A percentile compares a stretch with the other conserved stretches of the same genome.
Conservation (phyloP, 306 rosid genomes). For the Castanea crenata region DNA sequence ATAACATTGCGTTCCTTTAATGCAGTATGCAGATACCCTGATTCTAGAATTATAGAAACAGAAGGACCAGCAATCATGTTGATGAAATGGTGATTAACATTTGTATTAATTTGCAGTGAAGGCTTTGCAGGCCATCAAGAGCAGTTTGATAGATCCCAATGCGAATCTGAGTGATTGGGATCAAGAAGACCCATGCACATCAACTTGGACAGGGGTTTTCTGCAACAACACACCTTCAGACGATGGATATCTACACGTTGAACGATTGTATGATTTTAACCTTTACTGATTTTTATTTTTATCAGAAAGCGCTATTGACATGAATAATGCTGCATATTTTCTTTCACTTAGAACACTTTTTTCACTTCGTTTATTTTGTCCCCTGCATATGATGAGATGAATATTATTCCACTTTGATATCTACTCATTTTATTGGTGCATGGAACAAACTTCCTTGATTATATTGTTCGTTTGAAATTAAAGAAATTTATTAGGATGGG, state of each 20-base stretch:
- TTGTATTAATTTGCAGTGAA: slow-evolving; percentile 53
- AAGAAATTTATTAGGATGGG: not conserved
- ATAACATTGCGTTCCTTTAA: not conserved
- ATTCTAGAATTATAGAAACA: not conserved
- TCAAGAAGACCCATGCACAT: slow-evolving; percentile 72
- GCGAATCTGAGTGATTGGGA: slow-evolving; percentile 77
- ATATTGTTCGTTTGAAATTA: not conserved
- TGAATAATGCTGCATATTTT: not conserved
- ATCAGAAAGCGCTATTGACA: slow-evolving; percentile 8
- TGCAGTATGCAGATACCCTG: not conserved
- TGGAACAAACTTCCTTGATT: not conserved
- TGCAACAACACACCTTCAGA: slow-evolving; percentile 52
- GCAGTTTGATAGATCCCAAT: slow-evolving; percentile 59
- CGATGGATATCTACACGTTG: slow-evolving; percentile 77
- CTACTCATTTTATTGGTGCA: not conserved
- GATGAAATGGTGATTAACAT: slow-evolving; percentile 18
- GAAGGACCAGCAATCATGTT: not conserved
- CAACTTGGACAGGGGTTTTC: slow-evolving; percentile 72
- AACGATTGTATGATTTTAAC: slow-evolving; percentile 56
- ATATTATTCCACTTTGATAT: slow-evolving; percentile 1
- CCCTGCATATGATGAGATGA: not conserved
- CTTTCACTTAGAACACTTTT: slow-evolving; percentile 6
- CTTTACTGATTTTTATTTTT: slow-evolving; percentile 15
- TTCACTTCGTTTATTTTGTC: not conserved
- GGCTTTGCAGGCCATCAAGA: slow-evolving; percentile 62